Conservation (phyloP, 495 filamentous ascomycete species). For the Tirmania nivea region DNA sequence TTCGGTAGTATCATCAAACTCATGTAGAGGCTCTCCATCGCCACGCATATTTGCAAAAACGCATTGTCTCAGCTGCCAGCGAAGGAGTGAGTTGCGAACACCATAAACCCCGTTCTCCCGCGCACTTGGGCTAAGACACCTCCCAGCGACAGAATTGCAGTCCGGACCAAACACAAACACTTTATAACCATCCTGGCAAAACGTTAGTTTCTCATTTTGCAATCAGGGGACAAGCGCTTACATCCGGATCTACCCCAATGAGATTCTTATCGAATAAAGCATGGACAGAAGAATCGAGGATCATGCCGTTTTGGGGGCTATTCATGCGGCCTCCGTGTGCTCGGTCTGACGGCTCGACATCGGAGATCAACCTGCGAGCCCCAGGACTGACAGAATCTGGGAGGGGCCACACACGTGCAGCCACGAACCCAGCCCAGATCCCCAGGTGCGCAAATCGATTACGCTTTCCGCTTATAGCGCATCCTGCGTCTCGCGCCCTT, state of each 20-base stretch:
- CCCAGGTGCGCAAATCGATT: background rate
- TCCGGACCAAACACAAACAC: background rate
- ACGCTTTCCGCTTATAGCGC: background rate
- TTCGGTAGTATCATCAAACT: no score
- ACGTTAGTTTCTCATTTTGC: no score
- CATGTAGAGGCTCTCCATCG: conserved; percentile 9
- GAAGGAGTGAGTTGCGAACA: conserved; percentile 11
- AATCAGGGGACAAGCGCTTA: no score
- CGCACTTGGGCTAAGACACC: background rate
- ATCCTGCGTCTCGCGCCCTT: background rate
- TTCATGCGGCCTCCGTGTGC: background rate
- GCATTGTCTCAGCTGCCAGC: conserved; percentile 26
- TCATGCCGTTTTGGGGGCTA: background rate
- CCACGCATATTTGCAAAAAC: conserved; percentile 21
- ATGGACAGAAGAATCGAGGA: background rate
- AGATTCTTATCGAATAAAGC: background rate
- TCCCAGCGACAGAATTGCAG: background rate
- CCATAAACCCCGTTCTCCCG: background rate
- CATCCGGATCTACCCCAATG: background rate
- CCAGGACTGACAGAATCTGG: background rate
- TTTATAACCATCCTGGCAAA: background rate
- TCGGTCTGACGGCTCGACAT: background rate
- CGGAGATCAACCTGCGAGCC: background rate
- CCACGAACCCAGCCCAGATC: background rate
- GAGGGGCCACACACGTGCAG: background rate